Evolutionary conservation across 495 filamentous ascomycete species (phyloP).

Genomic region (Aspergillus steynii): DNA sequence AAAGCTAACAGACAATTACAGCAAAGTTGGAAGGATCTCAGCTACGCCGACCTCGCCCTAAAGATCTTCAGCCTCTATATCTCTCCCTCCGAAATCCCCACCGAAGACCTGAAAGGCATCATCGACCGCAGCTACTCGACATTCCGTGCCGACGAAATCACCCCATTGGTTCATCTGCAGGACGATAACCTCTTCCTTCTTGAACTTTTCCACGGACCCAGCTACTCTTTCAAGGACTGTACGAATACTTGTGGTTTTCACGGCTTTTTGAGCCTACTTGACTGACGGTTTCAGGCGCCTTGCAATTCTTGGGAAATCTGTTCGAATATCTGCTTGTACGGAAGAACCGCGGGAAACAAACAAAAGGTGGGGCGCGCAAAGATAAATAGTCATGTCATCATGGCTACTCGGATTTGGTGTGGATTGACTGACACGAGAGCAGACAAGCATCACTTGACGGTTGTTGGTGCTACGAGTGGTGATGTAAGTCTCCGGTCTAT

Average conservation of each 20-base stretch:
- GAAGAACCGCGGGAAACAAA: conserved; percentile 73
- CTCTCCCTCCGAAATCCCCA: conserved; percentile 75
- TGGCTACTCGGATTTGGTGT: conserved; percentile 8
- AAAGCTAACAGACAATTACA: conserved; percentile 3
- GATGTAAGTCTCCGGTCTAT: conserved; percentile 43
- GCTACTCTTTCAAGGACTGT: conserved; percentile 86
- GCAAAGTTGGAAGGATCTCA: conserved; percentile 66
- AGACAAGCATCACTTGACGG: conserved; percentile 81
- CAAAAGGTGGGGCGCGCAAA: conserved; percentile 24
- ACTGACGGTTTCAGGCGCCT: conserved; percentile 52
- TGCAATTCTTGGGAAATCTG: conserved; percentile 90
- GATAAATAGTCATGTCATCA: not conserved
- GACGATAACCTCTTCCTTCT: conserved; percentile 76
- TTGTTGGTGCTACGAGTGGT: conserved; percentile 89
- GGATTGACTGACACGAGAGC: conserved; percentile 3
- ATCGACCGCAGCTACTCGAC: conserved; percentile 79
- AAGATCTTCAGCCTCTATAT: conserved; percentile 77
- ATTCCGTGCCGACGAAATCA: conserved; percentile 74
- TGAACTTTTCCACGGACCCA: conserved; percentile 97
- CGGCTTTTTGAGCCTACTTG: not conserved
- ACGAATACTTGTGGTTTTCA: not conserved
- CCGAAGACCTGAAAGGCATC: conserved; percentile 75
- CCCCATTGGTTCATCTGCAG: conserved; percentile 70
- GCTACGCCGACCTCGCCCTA: conserved; percentile 77
- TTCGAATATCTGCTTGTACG: conserved; percentile 94